Evolutionary conservation across 2,329 filamentous ascomycete species (phyloP).

Genomic region (Dactylellina parvicollis): DNA sequence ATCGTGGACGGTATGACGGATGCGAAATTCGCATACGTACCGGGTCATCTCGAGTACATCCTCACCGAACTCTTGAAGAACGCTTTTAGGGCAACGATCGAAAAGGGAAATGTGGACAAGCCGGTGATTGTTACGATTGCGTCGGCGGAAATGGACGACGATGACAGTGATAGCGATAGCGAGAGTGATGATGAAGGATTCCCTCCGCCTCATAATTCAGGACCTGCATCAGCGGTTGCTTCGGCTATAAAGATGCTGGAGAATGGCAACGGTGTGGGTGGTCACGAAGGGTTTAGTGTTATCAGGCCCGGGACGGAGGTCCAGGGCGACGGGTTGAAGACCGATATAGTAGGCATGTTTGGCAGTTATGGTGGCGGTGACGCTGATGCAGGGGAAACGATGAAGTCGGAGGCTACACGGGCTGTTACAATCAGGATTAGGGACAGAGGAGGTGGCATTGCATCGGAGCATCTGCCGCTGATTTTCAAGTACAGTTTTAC

Average conservation of each 20-base stretch:
- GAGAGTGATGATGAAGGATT: slow-evolving; percentile 19
- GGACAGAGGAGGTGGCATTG: slow-evolving; percentile 93
- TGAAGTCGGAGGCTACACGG: slow-evolving; percentile 36
- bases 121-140: slow-evolving; percentile 94
- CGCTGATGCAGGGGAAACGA: slow-evolving; percentile 19
- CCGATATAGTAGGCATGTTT: slow-evolving; percentile 22
- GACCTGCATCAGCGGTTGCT: slow-evolving; percentile 13
- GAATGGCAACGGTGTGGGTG: slow-evolving; percentile 10
- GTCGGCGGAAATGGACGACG: slow-evolving; percentile 68
- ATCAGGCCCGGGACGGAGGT: slow-evolving; percentile 55
- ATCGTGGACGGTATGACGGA: slow-evolving; percentile 84
- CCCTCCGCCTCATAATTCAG: neutral
- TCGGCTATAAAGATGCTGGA: slow-evolving; percentile 37
- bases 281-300: slow-evolving; percentile 48
- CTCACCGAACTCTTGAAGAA: slow-evolving; percentile 97
- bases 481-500: slow-evolving; percentile 99
- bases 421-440: slow-evolving; percentile 95
- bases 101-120: slow-evolving; percentile 79
- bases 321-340: slow-evolving; percentile 41
- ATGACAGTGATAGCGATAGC: slow-evolving; percentile 27
- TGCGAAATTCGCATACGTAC: slow-evolving; percentile 91
- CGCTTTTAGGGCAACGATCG: slow-evolving; percentile 90
- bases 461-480: slow-evolving; percentile 80
- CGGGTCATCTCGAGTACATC: slow-evolving; percentile 97
- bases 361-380: slow-evolving; percentile 5